Percentiles rank a stretch among this genome's conserved stretches.
These are phyloP conservation scores for Neurospora intermedia DNA, from an alignment of 495 filamentous ascomycete species.

Conservation along the genomic window DNA sequence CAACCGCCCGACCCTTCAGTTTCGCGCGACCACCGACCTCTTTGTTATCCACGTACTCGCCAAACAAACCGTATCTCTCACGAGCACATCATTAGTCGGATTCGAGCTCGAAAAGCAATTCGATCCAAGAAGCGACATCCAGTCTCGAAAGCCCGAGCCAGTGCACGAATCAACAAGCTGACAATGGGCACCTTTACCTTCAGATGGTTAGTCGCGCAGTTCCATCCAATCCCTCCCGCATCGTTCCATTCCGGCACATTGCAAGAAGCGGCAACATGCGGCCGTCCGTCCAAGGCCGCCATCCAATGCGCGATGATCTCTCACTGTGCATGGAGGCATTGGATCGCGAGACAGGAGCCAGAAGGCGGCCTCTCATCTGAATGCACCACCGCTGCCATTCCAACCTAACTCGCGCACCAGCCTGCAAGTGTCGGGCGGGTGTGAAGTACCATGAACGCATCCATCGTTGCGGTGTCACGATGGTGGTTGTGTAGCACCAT, in stretches of 20 bases:
- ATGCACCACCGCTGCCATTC: not conserved
- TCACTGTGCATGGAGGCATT: not conserved
- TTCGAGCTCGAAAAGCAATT: not conserved
- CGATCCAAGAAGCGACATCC: not conserved
- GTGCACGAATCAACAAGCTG: not conserved
- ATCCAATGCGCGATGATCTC: not conserved
- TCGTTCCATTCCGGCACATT: not conserved
- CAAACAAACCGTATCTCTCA: not conserved
- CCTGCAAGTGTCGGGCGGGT: slow-evolving; percentile 12
- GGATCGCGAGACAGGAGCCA: slow-evolving; percentile 5
- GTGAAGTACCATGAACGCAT: not conserved
- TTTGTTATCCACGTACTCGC: not conserved
- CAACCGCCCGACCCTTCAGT: not conserved
- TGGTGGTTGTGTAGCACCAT: slow-evolving; percentile 5
- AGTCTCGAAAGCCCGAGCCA: not conserved
- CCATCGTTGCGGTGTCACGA: slow-evolving; percentile 4
- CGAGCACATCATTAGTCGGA: not conserved
- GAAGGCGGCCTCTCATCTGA: slow-evolving; percentile 2
- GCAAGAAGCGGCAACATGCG: not conserved
- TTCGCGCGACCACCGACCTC: not conserved
- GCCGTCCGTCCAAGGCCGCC: not conserved
- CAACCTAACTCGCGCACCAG: not conserved
- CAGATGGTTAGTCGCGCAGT: slow-evolving; percentile 37
- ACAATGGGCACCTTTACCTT: slow-evolving; percentile 43
- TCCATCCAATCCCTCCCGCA: not conserved